Conservation (phyloP, 495 filamentous ascomycete genomes). For the Lindgomyces ingoldianus region DNA sequence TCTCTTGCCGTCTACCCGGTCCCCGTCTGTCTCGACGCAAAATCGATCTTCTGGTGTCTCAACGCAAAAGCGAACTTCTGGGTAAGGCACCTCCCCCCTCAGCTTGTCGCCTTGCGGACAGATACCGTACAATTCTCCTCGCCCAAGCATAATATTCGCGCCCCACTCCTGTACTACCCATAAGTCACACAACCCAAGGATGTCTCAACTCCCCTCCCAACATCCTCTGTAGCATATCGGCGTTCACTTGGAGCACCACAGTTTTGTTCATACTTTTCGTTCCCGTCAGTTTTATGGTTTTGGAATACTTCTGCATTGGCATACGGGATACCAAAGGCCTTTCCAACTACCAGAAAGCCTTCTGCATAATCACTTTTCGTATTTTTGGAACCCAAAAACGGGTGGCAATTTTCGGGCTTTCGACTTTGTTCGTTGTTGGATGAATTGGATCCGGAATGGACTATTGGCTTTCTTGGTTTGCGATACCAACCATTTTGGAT, state of each 20-base stretch:
- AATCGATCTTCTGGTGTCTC: neutral
- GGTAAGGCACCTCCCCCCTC: no score
- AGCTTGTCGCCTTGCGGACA: no score
- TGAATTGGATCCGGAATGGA: neutral
- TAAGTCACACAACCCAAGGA: neutral
- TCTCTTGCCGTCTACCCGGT: slow-evolving; percentile 11
- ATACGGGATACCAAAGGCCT: neutral
- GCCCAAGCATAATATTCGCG: neutral
- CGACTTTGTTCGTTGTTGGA: no score
- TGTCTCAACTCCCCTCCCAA: neutral
- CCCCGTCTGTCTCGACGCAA: neutral
- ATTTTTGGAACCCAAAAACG: neutral
- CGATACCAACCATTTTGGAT: no score
- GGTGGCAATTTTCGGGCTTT: neutral
- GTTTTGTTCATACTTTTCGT: neutral
- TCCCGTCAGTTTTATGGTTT: neutral
- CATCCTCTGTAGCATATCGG: neutral
- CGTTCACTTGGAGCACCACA: neutral
- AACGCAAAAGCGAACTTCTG: neutral
- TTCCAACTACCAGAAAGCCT: neutral
- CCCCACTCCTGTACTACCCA: neutral
- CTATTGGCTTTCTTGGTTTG: neutral
- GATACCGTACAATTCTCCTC: neutral
- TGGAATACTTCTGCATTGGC: neutral
- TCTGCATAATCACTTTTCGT: neutral